Conservation (phyloP, 768 basidiomycete genomes). For the Phaffia tasmanica region DNA sequence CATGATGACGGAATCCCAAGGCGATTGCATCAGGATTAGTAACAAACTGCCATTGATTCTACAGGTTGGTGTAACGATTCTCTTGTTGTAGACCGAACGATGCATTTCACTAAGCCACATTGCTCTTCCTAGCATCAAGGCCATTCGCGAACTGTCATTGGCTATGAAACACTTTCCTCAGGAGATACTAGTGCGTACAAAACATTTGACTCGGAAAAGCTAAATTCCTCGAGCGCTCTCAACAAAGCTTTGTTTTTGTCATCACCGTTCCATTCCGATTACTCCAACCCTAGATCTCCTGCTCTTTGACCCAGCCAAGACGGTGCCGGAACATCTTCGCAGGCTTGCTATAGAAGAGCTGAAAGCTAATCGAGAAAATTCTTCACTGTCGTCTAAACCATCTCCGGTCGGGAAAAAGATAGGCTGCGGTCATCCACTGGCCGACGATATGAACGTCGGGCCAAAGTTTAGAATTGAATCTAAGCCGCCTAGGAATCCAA, state of each 20-base stretch:
- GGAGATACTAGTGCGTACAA: slow-evolving; percentile 20
- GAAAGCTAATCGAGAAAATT: not conserved
- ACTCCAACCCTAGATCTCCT: slow-evolving; percentile 9
- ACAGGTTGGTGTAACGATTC: not conserved
- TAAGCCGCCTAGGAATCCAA: no score
- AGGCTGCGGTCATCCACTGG: no score
- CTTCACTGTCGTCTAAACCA: not conserved
- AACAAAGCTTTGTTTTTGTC: not conserved
- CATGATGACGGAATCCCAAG: slow-evolving; percentile 11
- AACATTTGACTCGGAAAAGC: not conserved
- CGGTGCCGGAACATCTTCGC: slow-evolving; percentile 6
- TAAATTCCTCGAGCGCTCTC: not conserved
- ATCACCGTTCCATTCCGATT: not conserved
- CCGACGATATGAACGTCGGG: no score
- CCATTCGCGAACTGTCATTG: slow-evolving; percentile 24
- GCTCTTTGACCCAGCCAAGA: slow-evolving; percentile 20
- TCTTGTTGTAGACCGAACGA: no score
- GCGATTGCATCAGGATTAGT: slow-evolving; percentile 6
- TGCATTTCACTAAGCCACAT: not conserved
- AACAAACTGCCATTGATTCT: slow-evolving; percentile 17
- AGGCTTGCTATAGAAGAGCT: slow-evolving; percentile 6
- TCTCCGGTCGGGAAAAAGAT: not conserved
- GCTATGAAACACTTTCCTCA: slow-evolving; percentile 11
- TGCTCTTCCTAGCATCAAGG: slow-evolving; percentile 16
- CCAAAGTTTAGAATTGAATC: no score